Evolutionary conservation across 306 rosid species (phyloP).

Genomic region (Heteromeles arbutifolia): DNA sequence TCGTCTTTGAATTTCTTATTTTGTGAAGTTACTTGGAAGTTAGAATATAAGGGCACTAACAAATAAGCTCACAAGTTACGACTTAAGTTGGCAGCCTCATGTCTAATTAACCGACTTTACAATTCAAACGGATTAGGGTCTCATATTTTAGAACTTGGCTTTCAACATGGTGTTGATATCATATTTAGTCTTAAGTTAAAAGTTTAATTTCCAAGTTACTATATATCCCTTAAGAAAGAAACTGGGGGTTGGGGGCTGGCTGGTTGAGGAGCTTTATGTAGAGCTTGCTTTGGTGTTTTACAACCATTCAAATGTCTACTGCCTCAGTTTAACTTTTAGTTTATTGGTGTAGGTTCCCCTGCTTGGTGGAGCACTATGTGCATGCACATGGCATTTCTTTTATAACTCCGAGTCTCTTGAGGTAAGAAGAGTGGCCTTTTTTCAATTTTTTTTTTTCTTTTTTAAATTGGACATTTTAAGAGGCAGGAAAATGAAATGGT

Average conservation of each 20-base stretch:
- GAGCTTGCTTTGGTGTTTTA: neutral
- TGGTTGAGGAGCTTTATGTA: neutral
- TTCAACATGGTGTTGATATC: neutral
- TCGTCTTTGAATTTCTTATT: neutral
- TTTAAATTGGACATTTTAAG: neutral
- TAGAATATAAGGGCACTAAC: neutral
- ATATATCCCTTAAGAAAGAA: too few relatives aligned
- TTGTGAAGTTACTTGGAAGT: neutral
- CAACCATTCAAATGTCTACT: neutral
- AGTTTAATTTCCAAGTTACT: neutral
- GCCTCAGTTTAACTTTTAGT: neutral
- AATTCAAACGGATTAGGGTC: neutral
- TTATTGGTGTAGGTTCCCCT: slow-evolving; percentile 63
- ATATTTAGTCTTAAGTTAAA: neutral
- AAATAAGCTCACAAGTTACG: neutral
- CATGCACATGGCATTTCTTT: slow-evolving; percentile 99
- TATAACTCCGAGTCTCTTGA: slow-evolving; percentile 84
- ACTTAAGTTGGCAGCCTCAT: neutral
- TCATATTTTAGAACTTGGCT: neutral
- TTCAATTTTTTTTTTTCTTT: too few relatives aligned
- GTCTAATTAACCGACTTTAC: neutral
- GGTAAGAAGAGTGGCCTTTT: slow-evolving; percentile 27
- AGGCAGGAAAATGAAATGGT: neutral
- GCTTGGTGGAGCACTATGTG: slow-evolving; percentile 91
- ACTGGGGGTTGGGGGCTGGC: neutral